Evolutionary conservation across 2,329 filamentous ascomycete genomes (phyloP).

Genomic region (Fusarium luffae): DNA sequence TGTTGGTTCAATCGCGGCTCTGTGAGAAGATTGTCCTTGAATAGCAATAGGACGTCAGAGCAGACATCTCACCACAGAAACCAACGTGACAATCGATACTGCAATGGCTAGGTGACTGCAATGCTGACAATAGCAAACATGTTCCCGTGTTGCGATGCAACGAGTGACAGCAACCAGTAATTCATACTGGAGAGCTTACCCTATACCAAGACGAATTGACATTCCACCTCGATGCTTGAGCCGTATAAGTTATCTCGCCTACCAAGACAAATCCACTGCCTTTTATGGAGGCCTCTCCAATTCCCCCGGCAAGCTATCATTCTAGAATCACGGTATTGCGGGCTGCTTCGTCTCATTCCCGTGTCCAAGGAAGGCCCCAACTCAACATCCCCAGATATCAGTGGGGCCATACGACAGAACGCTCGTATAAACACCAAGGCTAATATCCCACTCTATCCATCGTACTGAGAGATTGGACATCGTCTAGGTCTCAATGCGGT

Average conservation of each 20-base stretch:
- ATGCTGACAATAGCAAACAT: neutral
- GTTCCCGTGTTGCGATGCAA: neutral
- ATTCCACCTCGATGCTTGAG: neutral
- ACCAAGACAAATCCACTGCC: neutral
- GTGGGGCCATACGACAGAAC: neutral
- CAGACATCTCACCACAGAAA: neutral
- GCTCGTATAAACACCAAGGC: slow-evolving; percentile 12
- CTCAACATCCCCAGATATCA: neutral
- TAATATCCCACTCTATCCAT: slow-evolving; percentile 11
- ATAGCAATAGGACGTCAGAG: neutral
- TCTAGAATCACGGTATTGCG: neutral
- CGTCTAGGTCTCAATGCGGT: neutral
- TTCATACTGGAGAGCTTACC: neutral
- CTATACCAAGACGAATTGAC: neutral
- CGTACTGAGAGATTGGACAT: slow-evolving; percentile 20
- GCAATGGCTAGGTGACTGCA: neutral
- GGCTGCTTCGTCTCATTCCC: neutral
- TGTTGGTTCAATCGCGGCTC: neutral
- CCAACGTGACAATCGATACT: neutral
- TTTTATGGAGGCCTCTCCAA: slow-evolving; percentile 1
- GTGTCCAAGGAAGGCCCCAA: neutral
- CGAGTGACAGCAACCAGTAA: neutral
- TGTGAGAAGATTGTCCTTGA: neutral
- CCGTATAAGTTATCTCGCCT: neutral
- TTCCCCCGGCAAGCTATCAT: neutral